Evolutionary conservation across 345 rosid genomes (phyloP).

Genomic region (Turritis glabra): DNA sequence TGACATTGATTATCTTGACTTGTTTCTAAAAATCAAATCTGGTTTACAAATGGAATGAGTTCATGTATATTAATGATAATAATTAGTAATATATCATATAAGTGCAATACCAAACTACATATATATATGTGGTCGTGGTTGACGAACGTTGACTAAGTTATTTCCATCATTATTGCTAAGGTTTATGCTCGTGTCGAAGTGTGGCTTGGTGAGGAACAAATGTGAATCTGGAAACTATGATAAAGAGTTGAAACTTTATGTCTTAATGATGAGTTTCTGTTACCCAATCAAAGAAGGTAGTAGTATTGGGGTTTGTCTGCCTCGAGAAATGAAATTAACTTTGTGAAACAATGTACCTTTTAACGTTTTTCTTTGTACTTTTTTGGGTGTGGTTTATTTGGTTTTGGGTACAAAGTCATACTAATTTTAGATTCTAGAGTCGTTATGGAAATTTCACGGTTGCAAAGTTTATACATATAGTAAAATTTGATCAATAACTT

Average conservation of each 20-base stretch:
- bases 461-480: not conserved
- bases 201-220: constrained; percentile 29
- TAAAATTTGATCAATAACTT: not conserved
- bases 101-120: not conserved
- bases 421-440: constrained; percentile 17
- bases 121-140: constrained; percentile 3
- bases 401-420: constrained; percentile 15
- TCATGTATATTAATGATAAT: not conserved
- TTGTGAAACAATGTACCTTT: constrained; percentile 37
- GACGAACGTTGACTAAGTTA: constrained; percentile 25
- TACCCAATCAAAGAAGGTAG: constrained; percentile 40
- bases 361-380: constrained; percentile 33
- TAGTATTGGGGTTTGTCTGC: constrained; percentile 28
- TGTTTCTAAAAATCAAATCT: constrained; percentile 8
- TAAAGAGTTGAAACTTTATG: constrained; percentile 37
- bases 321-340: constrained; percentile 32
- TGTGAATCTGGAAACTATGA: constrained; percentile 26
- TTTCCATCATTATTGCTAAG: constrained; percentile 21
- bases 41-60: constrained; percentile 1
- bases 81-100: too few relatives aligned
- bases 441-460: not conserved
- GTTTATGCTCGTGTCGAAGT: constrained; percentile 10
- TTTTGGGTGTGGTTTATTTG: constrained; percentile 26
- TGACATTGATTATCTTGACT: constrained; percentile 19
- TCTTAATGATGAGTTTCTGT: constrained; percentile 37